Evolutionary conservation across 2,329 filamentous ascomycete species (phyloP).

Genomic region (Fusarium penzigii): DNA sequence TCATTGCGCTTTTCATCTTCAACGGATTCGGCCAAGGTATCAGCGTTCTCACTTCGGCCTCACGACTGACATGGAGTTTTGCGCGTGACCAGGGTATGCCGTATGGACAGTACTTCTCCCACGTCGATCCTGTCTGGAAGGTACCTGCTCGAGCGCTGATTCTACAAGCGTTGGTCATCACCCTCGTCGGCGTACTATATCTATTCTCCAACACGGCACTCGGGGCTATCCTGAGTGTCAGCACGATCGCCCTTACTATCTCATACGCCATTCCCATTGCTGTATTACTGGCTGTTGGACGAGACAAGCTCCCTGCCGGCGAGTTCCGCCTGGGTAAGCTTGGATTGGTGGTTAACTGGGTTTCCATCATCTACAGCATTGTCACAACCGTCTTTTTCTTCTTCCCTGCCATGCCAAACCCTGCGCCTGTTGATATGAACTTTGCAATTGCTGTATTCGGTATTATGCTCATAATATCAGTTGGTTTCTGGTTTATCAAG

Average conservation of each 20-base stretch:
- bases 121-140: slow-evolving; percentile 48
- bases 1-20: slow-evolving; percentile 55
- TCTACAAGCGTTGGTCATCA: slow-evolving; percentile 45
- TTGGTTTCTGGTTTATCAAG: slow-evolving; percentile 51
- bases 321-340: slow-evolving; percentile 47
- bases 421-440: slow-evolving; percentile 51
- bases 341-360: slow-evolving; percentile 43
- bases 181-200: slow-evolving; percentile 53
- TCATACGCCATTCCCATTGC: slow-evolving; percentile 50
- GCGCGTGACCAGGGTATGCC: slow-evolving; percentile 51
- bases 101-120: slow-evolving; percentile 46
- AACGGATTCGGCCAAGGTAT: slow-evolving; percentile 56
- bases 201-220: slow-evolving; percentile 55
- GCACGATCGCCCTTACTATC: slow-evolving; percentile 58
- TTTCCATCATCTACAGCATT: slow-evolving; percentile 51
- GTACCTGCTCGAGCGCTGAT: slow-evolving; percentile 53
- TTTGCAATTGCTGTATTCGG: slow-evolving; percentile 58
- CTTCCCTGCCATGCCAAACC: slow-evolving; percentile 48
- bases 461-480: slow-evolving; percentile 50
- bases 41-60: slow-evolving; percentile 51
- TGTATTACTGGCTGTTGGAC: slow-evolving; percentile 48
- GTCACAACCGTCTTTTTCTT: slow-evolving; percentile 57
- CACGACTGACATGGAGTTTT: slow-evolving; percentile 54
- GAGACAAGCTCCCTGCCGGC: slow-evolving; percentile 47
- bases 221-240: slow-evolving; percentile 54